phyloP scores from a whole-genome alignment of 441 rosid genomes.

The Pelargonium myrrhifolium region DNA sequence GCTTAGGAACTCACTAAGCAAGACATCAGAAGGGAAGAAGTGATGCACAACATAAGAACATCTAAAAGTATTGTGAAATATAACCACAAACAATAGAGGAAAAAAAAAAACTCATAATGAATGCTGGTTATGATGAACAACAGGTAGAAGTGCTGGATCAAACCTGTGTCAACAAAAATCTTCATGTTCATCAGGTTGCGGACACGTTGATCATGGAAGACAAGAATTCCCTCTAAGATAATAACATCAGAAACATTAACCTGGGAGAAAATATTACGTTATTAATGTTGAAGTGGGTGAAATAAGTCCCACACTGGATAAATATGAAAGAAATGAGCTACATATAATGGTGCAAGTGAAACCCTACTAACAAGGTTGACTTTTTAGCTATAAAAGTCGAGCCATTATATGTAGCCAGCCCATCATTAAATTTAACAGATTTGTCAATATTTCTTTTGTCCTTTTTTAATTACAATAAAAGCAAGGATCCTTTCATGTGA shows the following conservation, averaged over 20 bases:
- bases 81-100: not conserved
- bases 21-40: not conserved
- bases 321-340: too few species aligned
- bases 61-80: not conserved
- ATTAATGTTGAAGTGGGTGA: too few species aligned
- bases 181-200: conserved; percentile 88
- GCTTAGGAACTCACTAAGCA: not conserved
- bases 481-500: not conserved
- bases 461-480: not conserved
- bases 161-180: conserved; percentile 94
- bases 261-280: too few species aligned
- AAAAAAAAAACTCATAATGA: not conserved
- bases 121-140: conserved; percentile 14
- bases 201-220: conserved; percentile 82
- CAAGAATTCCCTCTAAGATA: too few species aligned
- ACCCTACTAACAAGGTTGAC: too few species aligned
- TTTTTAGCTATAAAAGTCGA: too few species aligned
- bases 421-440: too few species aligned
- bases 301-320: too few species aligned
- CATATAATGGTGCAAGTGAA: too few species aligned
- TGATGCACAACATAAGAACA: not conserved
- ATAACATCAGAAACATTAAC: conserved; percentile 98
- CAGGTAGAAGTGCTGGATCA: conserved; percentile 5
- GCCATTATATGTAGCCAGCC: too few species aligned
- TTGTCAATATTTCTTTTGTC: not conserved